A percentile compares a stretch with the other conserved stretches of the same genome.
phyloP scores from a whole-genome alignment of 2,329 filamentous ascomycete species.

The Colletotrichum phormii region DNA sequence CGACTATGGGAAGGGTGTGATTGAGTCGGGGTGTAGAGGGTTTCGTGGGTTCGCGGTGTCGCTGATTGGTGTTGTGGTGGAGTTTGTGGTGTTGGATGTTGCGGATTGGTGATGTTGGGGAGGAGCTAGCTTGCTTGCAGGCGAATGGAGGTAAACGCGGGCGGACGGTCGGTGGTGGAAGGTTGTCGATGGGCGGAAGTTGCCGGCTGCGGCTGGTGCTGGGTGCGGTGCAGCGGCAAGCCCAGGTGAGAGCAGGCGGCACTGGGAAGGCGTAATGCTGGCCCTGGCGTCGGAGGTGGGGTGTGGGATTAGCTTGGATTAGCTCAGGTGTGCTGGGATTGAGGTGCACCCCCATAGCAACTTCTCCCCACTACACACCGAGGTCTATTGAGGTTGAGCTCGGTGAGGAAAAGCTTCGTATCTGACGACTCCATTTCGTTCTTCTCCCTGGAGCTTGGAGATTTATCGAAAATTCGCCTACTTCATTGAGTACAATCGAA shows the following conservation, averaged over 20 bases:
- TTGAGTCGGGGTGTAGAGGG: not conserved
- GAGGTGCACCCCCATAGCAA: slow-evolving; percentile 15
- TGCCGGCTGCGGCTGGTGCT: slow-evolving; percentile 16
- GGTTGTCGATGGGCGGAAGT: slow-evolving; percentile 33
- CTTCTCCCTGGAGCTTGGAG: too few relatives aligned
- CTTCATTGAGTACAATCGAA: too few relatives aligned
- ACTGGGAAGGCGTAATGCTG: slow-evolving; percentile 22
- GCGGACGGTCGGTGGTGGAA: slow-evolving; percentile 2
- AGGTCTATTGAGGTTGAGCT: not conserved
- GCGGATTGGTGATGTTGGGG: slow-evolving; percentile 6
- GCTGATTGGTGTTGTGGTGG: not conserved
- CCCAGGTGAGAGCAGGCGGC: not conserved
- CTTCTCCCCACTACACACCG: not conserved
- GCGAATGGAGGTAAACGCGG: not conserved
- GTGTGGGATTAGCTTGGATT: slow-evolving; percentile 10
- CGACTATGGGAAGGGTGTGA: too few relatives aligned
- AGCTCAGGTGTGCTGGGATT: not conserved
- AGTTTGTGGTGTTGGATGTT: not conserved
- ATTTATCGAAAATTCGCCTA: too few relatives aligned
- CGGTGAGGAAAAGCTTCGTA: not conserved
- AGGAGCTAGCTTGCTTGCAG: not conserved
- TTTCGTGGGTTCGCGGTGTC: not conserved
- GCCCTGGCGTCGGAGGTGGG: not conserved
- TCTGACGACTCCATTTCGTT: too few relatives aligned
- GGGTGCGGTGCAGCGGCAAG: too few relatives aligned